phyloP scores from a whole-genome alignment of 2,329 filamentous ascomycete genomes.

The Pseudogymnoascus sp. region DNA sequence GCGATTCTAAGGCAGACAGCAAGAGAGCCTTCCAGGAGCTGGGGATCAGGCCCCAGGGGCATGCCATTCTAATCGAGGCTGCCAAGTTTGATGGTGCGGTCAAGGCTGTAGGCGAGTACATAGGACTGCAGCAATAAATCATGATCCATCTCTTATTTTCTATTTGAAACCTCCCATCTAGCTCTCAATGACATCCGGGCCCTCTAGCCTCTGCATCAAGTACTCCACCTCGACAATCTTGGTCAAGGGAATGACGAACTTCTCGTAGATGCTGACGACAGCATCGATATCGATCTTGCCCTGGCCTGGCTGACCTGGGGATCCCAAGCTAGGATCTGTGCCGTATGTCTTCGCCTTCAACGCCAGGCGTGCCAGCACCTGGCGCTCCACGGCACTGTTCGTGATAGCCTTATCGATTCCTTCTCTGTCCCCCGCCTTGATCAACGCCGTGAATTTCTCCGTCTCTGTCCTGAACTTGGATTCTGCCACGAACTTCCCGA shows the following conservation, averaged over 20 bases:
- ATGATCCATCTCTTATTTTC: constrained; percentile 14
- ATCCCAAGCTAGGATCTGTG: constrained; percentile 66
- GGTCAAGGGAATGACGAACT: constrained; percentile 93
- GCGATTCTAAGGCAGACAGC: constrained; percentile 76
- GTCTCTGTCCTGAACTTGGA: constrained; percentile 82
- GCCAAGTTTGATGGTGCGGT: constrained; percentile 67
- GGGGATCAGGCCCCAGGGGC: constrained; percentile 76
- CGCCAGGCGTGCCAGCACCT: constrained; percentile 77
- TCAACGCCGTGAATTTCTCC: constrained; percentile 72
- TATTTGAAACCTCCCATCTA: constrained; percentile 8
- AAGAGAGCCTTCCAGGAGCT: constrained; percentile 92
- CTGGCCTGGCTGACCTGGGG: constrained; percentile 39
- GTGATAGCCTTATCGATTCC: constrained; percentile 89
- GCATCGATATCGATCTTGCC: constrained; percentile 88
- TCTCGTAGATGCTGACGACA: constrained; percentile 80
- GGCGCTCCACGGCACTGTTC: constrained; percentile 77
- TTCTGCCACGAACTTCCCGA: constrained; percentile 97
- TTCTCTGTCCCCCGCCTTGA: constrained; percentile 67
- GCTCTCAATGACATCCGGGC: constrained; percentile 9
- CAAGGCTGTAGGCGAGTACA: constrained; percentile 65
- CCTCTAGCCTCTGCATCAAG: constrained; percentile 78
- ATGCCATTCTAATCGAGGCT: constrained; percentile 80
- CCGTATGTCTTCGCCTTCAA: constrained; percentile 92
- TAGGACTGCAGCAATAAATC: constrained; percentile 45
- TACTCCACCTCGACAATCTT: constrained; percentile 98